Percentiles rank a stretch among this genome's conserved stretches.
phyloP scores from a whole-genome alignment of 192 early-diverging fungal genomes.

The Backusella liffmaniae region DNA sequence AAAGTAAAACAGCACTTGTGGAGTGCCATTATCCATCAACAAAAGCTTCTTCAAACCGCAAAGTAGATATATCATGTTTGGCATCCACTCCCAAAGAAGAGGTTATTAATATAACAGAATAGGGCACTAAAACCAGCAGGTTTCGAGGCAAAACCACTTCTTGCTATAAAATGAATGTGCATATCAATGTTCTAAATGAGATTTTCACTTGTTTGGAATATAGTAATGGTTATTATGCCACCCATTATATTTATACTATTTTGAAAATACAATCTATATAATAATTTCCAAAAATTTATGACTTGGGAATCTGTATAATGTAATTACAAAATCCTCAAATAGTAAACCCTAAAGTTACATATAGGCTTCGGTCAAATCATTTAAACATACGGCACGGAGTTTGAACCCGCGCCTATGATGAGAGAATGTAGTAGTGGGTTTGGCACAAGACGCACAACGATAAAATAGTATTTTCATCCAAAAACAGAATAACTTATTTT shows the following conservation, averaged over 20 bases:
- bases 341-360: constrained; percentile 3
- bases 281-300: neutral
- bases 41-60: too few relatives aligned
- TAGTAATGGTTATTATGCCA: neutral
- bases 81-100: too few relatives aligned
- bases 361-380: neutral
- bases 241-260: neutral
- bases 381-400: neutral
- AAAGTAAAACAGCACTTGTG: too few relatives aligned
- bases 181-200: neutral
- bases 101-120: too few relatives aligned
- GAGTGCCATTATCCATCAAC: too few relatives aligned
- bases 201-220: neutral
- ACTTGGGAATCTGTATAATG: neutral
- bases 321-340: constrained; percentile 4
- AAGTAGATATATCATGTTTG: too few relatives aligned
- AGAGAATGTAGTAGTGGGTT: neutral
- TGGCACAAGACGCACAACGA: neutral
- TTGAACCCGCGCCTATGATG: neutral
- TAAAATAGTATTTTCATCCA: constrained; percentile 4
- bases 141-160: too few relatives aligned
- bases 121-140: too few relatives aligned
- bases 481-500: constrained; percentile 1
- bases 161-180: too few relatives aligned
- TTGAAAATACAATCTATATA: neutral